Evolutionary conservation across 768 basidiomycete species (phyloP), one percentile per base, ranked within the genome.

Genomic region (Boletus coccyginus): DNA sequence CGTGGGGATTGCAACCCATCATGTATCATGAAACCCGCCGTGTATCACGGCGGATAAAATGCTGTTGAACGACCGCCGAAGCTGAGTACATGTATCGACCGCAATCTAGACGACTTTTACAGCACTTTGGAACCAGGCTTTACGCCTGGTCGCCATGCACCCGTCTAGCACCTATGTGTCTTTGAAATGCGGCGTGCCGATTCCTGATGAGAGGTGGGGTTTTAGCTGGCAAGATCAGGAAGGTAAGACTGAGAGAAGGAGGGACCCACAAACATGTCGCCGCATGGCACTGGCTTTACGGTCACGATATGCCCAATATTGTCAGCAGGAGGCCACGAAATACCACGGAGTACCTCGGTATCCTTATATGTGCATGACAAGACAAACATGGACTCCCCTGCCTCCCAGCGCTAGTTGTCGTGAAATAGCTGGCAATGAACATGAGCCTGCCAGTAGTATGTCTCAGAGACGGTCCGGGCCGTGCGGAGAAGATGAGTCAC

Each of bases 11-110:
- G 77, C 77, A 59, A 67, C 71, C 38, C 66, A 71, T 44, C 74
- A 78, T 45, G 74, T 2, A 21, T 21, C 21, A 72, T 84, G 65
- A 72, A 72, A 65, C 83, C 78, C 1, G 77, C 73, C 0, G 75
- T 75, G 9, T 85, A 82, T 61, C 80, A 83, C 61, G 76, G 74
- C 3, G 61, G 73, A 39, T 81, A 80, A 62, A 81, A 80, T 62
- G 75, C 75, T 7, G 66, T 81, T 14, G 71, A 76, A 55, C 70
- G 27, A 61, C 58, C 7, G 69, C 70, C 13, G 76, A 79, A 67
- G 66, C 67, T 2, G 77, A 77, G 63, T 58, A 16, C 10, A 57
- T 55, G 43, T 5, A 21, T 17, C 40, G 19, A n/a, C 9, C 31
- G 19, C 36, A 41, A 21, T 1, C 44, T 29, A 46, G 44, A 47